Percentiles rank a stretch among this genome's conserved stretches.
Evolutionary conservation across 495 filamentous ascomycete species (phyloP).

Genomic region (Parathielavia appendiculata): DNA sequence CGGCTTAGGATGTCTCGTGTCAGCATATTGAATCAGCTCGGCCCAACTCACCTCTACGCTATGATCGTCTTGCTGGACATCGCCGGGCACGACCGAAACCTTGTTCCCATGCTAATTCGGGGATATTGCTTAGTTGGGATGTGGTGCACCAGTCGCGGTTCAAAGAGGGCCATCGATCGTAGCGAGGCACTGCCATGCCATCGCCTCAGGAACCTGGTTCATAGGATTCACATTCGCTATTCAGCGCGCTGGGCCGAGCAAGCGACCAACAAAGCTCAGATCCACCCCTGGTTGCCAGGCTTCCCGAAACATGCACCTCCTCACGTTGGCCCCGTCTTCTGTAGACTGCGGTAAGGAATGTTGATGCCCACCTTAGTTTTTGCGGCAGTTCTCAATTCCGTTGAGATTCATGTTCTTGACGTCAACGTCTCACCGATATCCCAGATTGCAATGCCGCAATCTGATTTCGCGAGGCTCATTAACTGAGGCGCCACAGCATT

Average conservation of each 20-base stretch:
- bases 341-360: background rate
- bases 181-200: background rate
- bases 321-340: background rate
- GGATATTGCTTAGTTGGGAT: background rate
- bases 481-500: conserved; percentile 5
- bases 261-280: background rate
- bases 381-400: background rate
- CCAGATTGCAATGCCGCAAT: background rate
- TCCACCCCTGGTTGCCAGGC: background rate
- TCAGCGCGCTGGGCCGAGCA: background rate
- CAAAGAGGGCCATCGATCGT: background rate
- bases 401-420: background rate
- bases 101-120: background rate
- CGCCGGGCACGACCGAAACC: background rate
- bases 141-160: background rate
- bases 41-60: background rate
- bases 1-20: no score
- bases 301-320: background rate
- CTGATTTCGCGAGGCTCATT: background rate
- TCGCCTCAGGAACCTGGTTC: background rate
- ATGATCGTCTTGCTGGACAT: background rate
- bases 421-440: background rate
- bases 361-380: background rate
- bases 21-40: no score
- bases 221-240: background rate